These are phyloP conservation scores for Scedosporium apiospermum DNA, from an alignment of 2,329 filamentous ascomycete species.

Conservation along the genomic window DNA sequence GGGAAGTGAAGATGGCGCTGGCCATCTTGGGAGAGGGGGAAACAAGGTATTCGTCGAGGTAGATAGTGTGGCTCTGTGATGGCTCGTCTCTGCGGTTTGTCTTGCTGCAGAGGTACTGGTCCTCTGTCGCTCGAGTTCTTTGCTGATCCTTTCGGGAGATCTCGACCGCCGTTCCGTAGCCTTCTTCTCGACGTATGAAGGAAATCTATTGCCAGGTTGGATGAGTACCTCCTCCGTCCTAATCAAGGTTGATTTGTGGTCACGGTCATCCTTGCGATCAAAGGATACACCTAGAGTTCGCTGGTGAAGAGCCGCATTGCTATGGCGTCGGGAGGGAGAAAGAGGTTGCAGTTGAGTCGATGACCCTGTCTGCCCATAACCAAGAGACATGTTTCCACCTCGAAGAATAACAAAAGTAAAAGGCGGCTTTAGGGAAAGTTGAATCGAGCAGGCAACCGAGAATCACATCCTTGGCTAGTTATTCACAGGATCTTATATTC, in stretches of 20 bases:
- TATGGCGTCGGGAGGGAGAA: not conserved
- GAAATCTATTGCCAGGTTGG: not conserved
- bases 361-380: not conserved
- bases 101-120: not conserved
- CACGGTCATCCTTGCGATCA: not conserved
- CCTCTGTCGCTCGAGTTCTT: not conserved
- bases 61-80: constrained; percentile 21
- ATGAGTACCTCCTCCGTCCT: not conserved
- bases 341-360: not conserved
- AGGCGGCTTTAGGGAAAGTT: too few species aligned
- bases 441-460: too few species aligned
- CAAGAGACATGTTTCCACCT: too few species aligned
- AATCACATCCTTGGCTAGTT: too few species aligned
- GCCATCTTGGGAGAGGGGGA: constrained; percentile 74
- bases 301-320: not conserved
- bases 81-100: constrained; percentile 35
- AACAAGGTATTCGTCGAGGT: constrained; percentile 73
- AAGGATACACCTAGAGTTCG: not conserved
- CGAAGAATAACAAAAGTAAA: too few species aligned
- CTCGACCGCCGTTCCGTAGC: not conserved
- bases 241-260: not conserved
- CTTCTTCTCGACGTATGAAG: not conserved
- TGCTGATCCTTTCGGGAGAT: not conserved
- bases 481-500: too few species aligned
- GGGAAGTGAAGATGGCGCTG: constrained; percentile 51